A percentile compares a stretch with the other conserved stretches of the same genome.
phyloP scores from a whole-genome alignment of 164 flowering plant species.

The Tetrastigma voinierianum region DNA sequence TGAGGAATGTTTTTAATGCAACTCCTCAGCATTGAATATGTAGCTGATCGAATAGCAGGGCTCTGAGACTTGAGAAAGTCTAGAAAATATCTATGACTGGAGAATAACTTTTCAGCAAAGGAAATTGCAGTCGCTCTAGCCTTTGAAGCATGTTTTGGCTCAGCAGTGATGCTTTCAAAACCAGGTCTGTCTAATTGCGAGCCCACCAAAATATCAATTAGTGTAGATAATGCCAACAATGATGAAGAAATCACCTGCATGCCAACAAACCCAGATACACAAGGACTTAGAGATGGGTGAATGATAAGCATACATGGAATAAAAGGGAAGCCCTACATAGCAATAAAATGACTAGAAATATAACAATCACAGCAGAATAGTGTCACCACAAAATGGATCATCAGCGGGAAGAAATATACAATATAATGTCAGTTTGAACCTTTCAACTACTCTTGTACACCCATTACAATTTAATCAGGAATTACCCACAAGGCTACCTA shows the following conservation, averaged over 20 bases:
- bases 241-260: conserved; percentile 83
- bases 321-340: not conserved
- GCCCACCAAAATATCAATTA: conserved; percentile 61
- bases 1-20: conserved; percentile 66
- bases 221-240: conserved; percentile 76
- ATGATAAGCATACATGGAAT: not conserved
- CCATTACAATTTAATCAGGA: not conserved
- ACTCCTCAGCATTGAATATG: conserved; percentile 72
- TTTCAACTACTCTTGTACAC: not conserved
- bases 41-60: conserved; percentile 65
- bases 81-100: conserved; percentile 57
- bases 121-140: conserved; percentile 58
- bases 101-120: conserved; percentile 61
- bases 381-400: not conserved
- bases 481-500: not conserved
- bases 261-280: not conserved
- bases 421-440: not conserved
- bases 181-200: conserved; percentile 43
- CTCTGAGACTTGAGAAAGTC: conserved; percentile 73
- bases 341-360: not conserved
- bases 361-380: not conserved
- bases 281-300: not conserved
- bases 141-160: conserved; percentile 66
- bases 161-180: conserved; percentile 41
- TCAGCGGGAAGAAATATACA: not conserved